phyloP scores from a whole-genome alignment of 352 stramenopile species.

The Phytophthora podocarpi region DNA sequence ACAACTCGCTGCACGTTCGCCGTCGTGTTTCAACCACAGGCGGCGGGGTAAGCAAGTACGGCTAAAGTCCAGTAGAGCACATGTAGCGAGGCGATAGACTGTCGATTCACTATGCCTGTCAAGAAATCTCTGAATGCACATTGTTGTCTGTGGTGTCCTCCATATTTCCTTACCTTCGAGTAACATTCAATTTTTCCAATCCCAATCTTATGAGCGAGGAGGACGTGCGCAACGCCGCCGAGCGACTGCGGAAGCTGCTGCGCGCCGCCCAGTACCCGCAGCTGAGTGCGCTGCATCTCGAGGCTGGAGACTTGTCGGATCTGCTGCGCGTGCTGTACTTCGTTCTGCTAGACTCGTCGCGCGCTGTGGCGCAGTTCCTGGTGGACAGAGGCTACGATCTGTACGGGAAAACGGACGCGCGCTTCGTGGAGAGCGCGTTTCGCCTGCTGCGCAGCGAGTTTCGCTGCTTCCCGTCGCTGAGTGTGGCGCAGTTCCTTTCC shows the following conservation, averaged over 20 bases:
- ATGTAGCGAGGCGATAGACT: conserved; percentile 25
- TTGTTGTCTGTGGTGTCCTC: not conserved
- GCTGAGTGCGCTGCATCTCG: conserved; percentile 35
- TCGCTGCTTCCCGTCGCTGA: conserved; percentile 70
- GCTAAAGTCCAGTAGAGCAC: conserved; percentile 24
- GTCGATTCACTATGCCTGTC: conserved; percentile 11
- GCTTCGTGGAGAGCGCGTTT: conserved; percentile 79
- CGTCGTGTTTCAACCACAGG: conserved; percentile 34
- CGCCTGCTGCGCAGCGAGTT: conserved; percentile 78
- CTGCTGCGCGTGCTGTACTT: conserved; percentile 76
- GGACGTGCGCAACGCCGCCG: conserved; percentile 60
- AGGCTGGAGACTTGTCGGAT: conserved; percentile 46
- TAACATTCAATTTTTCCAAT: not conserved
- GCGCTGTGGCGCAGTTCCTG: conserved; percentile 60
- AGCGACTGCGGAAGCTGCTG: conserved; percentile 64
- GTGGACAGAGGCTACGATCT: conserved; percentile 69
- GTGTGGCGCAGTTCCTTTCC: conserved; percentile 65
- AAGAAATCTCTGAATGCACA: conserved; percentile 10
- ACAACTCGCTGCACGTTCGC: conserved; percentile 79
- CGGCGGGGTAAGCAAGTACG: conserved; percentile 35
- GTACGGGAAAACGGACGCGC: conserved; percentile 76
- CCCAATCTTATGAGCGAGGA: conserved; percentile 11
- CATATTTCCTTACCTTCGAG: not conserved
- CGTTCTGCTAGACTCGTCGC: conserved; percentile 76
- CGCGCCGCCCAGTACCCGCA: conserved; percentile 59